These are phyloP conservation scores for Daldinia sp. DNA, from an alignment of 2,329 filamentous ascomycete genomes.

Conservation along the genomic window DNA sequence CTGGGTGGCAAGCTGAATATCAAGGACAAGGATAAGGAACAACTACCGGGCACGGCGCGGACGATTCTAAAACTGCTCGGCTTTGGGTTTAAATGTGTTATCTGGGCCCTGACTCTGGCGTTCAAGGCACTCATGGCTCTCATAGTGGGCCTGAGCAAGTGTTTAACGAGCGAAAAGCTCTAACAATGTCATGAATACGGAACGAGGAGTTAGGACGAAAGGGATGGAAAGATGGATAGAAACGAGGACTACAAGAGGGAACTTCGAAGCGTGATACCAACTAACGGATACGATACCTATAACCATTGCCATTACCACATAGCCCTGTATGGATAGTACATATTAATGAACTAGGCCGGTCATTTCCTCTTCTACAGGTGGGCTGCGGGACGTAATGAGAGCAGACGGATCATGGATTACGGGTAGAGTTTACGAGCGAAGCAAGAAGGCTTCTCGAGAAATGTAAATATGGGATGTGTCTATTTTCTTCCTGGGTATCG, in stretches of 20 bases:
- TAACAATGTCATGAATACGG: conserved; percentile 30
- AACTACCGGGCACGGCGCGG: conserved; percentile 59
- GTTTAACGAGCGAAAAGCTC: conserved; percentile 55
- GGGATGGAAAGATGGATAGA: conserved; percentile 6
- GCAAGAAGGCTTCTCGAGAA: conserved; percentile 4
- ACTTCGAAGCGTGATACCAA: conserved; percentile 17
- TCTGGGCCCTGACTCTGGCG: conserved; percentile 64
- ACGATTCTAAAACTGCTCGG: conserved; percentile 60
- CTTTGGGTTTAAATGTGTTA: conserved; percentile 63
- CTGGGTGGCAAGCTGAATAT: conserved; percentile 52
- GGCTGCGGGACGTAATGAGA: conserved; percentile 33
- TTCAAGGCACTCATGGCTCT: conserved; percentile 63
- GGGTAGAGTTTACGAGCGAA: conserved; percentile 6
- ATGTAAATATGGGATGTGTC: conserved; percentile 28
- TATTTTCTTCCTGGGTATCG: conserved; percentile 36
- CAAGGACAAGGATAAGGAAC: conserved; percentile 53
- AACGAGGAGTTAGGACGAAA: not conserved
- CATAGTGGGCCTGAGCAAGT: conserved; percentile 61
- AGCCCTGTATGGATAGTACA: conserved; percentile 16
- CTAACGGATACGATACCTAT: not conserved
- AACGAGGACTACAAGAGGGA: not conserved
- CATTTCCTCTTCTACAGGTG: conserved; percentile 25
- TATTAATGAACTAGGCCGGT: conserved; percentile 31
- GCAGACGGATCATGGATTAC: conserved; percentile 7
- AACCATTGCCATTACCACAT: conserved; percentile 1